Base-by-base conservation (phyloP, 2,329 filamentous ascomycete genomes). In the Sphaerostilbella broomeana region DNA sequence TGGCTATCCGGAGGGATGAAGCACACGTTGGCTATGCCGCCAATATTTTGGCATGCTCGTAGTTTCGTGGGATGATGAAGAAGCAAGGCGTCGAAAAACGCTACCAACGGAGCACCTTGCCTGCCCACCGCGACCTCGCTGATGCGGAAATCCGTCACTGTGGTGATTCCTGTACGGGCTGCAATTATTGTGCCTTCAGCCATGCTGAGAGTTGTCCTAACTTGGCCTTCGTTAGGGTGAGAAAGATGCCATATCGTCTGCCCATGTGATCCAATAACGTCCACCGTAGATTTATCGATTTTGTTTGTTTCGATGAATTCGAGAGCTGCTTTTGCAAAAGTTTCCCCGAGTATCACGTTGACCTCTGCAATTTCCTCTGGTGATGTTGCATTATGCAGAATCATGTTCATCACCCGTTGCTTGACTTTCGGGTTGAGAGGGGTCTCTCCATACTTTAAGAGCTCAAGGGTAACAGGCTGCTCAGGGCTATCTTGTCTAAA, bases 231-330 rank as follows among this genome's bases (percentile, higher is more conserved):
- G 35, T 69, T 62, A 0, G 72, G 69, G 70, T 75, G 72, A 36
- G 64, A 67, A 11, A 70, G 60, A 7, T 75, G 60, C 70, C 70
- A 78, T 47, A 74, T 73, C 9, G 73, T 77, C 55, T 77, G 73
- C 9, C 73, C 73, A 47, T 78, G 72, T 6, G 70, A 74, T 19
- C 72, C 72, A 24, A 79, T 63, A 12, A 65, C 63, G 45, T 78
- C 72, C 42, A 79, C 65, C 7, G 59, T 54, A 7, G 53, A 45
- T 13, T 44, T 27, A 9, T 51, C 43, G 19, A 52, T 38, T n/a
- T 41, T 34, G 6, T 46, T 38, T n/a, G 21, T 16, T 3, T 18
- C 24, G 8, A 38, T 22, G 13, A 46, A 46, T 3, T 46, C 32
- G 11, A 40, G 18, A 6, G 33, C 42, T 1, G 44, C 44, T 10